Percentiles rank a stretch among this genome's conserved stretches.
phyloP scores from a whole-genome alignment of 2,329 filamentous ascomycete genomes.

The Aaosphaeria pasadenensis region DNA sequence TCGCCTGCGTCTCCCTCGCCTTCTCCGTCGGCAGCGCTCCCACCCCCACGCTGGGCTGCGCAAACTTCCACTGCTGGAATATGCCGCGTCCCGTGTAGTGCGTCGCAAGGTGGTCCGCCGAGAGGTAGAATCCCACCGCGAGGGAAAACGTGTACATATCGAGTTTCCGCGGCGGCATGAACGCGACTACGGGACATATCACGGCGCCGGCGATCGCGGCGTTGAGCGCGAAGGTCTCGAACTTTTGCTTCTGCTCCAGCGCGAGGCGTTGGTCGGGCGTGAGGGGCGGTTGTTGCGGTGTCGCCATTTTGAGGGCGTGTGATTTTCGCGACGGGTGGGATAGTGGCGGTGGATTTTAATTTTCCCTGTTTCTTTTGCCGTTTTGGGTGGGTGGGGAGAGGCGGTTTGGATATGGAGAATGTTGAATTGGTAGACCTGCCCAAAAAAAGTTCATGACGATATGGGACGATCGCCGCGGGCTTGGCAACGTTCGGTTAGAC shows the following conservation, averaged over 20 bases:
- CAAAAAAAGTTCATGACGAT: too few relatives aligned
- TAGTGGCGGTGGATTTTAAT: too few relatives aligned
- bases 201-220: conserved; percentile 50
- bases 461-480: too few relatives aligned
- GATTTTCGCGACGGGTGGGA: too few relatives aligned
- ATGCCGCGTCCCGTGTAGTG: conserved; percentile 40
- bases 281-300: background rate
- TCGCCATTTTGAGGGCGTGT: background rate
- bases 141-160: conserved; percentile 59
- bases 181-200: conserved; percentile 52
- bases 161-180: conserved; percentile 60
- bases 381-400: too few relatives aligned
- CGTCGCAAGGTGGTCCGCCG: conserved; percentile 48
- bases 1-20: conserved; percentile 29
- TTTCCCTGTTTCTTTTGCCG: too few relatives aligned
- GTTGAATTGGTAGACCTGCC: too few relatives aligned
- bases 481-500: too few relatives aligned
- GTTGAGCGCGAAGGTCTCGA: conserved; percentile 38
- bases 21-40: conserved; percentile 33
- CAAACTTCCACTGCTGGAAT: conserved; percentile 18
- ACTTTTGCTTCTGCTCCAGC: conserved; percentile 27
- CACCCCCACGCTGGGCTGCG: conserved; percentile 1
- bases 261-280: conserved; percentile 34
- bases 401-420: too few relatives aligned
- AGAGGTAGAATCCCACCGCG: conserved; percentile 46